phyloP scores from a whole-genome alignment of 371 early-diverging fungal genomes.

The Paraphysoderma sedebokerense region DNA sequence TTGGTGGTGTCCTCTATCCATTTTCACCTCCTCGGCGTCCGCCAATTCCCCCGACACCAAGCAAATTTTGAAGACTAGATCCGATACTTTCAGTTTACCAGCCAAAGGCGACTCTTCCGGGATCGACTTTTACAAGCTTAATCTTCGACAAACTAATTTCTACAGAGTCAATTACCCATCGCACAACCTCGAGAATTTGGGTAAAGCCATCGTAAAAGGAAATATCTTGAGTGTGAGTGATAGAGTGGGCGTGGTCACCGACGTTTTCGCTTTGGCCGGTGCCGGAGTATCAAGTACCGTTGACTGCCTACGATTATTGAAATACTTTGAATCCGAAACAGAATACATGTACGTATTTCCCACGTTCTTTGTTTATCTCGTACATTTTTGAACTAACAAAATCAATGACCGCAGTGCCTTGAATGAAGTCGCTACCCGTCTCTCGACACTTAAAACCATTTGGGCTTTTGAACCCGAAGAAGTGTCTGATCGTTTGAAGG shows the following conservation, averaged over 20 bases:
- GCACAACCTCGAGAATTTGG: background rate
- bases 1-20: conserved; percentile 55
- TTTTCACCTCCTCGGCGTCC: background rate
- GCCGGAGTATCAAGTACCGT: conserved; percentile 40
- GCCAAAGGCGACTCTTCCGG: background rate
- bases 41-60: background rate
- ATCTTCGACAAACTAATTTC: background rate
- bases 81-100: background rate
- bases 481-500: background rate
- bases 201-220: background rate
- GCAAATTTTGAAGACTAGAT: background rate
- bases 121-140: background rate
- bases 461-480: background rate
- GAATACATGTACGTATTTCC: conserved; percentile 42
- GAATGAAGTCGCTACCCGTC: conserved; percentile 9
- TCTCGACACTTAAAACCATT: conserved; percentile 5
- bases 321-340: conserved; percentile 35
- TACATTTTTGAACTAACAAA: too few species aligned
- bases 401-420: too few species aligned
- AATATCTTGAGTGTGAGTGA: background rate
- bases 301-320: conserved; percentile 37
- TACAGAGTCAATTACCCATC: background rate
- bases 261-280: conserved; percentile 25
- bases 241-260: background rate
- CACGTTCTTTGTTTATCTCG: too few species aligned